Evolutionary conservation across 805 yeast genomes (phyloP).

Genomic region (Suhomyces sp.): DNA sequence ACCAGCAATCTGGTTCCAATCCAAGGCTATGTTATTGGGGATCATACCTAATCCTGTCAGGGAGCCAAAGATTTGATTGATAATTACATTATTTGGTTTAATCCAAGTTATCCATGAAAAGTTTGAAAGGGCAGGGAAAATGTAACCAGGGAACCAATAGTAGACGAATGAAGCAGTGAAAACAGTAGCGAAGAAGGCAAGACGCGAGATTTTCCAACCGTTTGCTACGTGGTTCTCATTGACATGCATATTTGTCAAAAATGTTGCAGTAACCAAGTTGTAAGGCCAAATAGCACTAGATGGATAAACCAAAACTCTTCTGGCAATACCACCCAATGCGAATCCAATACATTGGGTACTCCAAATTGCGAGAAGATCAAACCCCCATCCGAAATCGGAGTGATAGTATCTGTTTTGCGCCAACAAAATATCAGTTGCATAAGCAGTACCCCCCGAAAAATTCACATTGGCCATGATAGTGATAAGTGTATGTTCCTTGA

Average conservation of each 20-base stretch:
- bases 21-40: conserved; percentile 57
- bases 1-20: conserved; percentile 63
- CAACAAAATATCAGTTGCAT: conserved; percentile 55
- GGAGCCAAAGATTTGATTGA: conserved; percentile 66
- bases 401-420: conserved; percentile 51
- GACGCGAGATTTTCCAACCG: conserved; percentile 57
- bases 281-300: conserved; percentile 73
- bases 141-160: conserved; percentile 56
- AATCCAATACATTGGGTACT: conserved; percentile 67
- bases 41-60: conserved; percentile 60
- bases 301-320: conserved; percentile 61
- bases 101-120: conserved; percentile 72
- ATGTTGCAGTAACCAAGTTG: conserved; percentile 57
- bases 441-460: conserved; percentile 47
- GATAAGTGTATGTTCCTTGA: conserved; percentile 61
- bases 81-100: conserved; percentile 54
- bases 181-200: conserved; percentile 15
- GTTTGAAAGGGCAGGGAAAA: conserved; percentile 57
- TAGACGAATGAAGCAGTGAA: conserved; percentile 17
- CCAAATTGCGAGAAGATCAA: conserved; percentile 49
- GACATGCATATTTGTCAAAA: conserved; percentile 52
- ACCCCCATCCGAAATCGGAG: conserved; percentile 51
- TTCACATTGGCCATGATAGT: conserved; percentile 52
- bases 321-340: conserved; percentile 62
- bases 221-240: conserved; percentile 52